Evolutionary conservation across 176 grass and related monocot species (phyloP), one percentile per base, ranked within the genome.

Genomic region (Sorghum bicolor): DNA sequence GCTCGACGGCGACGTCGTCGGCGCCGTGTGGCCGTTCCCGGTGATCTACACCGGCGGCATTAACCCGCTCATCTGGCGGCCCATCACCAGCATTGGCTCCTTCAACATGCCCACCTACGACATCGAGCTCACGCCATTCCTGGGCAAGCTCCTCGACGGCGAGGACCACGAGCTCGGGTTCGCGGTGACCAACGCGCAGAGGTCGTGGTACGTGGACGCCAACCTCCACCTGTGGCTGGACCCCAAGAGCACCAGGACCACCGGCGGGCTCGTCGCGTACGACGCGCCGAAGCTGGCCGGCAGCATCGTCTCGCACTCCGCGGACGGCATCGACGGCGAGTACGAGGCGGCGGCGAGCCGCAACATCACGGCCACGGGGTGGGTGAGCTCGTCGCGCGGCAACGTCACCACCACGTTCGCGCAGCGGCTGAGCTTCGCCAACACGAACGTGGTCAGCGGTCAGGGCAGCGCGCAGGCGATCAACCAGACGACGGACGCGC

Each of bases 191-290:
- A 83, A 96, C 75, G 87, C 93, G 75, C 87, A 87, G 55, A 78
- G 76, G 19, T 88, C 86, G 6, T 99, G 96, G 96, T 96, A 72
- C 85, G 84, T 99, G 10, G 88, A 94, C 75, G 96, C 91, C 66
- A 99, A 99, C 68, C 79, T 99, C 81, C 96, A 96, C 82, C 91
- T 99, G 43, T 99, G 96, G 96, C 67, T 96, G 8, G 96, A 99
- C 63, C 47, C 44, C 9, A 87, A 89, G 86, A 87, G 77, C 79
- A 25, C 67, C 20, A 30, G 25, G 24, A 95, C 93, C 47, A 32
- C 61, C n/a, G 96, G 80, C 31, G 85, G 70, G 6, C 61, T 98
- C 36, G 34, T 92, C 76, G 66, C 84, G 16, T 92, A 94, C 75
- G 74, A 88, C 72, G 89, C 91, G 16, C 91, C 93, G 1, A 82